Conservation (phyloP, 192 early-diverging fungal genomes). For the Dissophora ornata region DNA sequence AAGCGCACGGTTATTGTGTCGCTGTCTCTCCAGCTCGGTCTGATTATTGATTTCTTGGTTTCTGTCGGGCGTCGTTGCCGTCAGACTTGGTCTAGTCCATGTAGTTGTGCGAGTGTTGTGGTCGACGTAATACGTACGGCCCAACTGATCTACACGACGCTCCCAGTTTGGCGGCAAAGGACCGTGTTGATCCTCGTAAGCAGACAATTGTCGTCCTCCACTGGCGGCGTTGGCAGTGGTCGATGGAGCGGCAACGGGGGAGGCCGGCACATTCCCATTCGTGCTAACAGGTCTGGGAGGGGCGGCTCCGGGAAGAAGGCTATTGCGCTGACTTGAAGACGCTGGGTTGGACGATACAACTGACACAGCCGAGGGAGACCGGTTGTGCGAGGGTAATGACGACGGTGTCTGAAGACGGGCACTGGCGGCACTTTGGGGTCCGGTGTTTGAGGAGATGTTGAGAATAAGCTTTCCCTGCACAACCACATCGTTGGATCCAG, state of each 20-base stretch:
- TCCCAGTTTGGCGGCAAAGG: constrained; percentile 81
- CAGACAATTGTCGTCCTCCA: constrained; percentile 27
- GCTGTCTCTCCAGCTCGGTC: constrained; percentile 78
- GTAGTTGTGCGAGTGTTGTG: constrained; percentile 94
- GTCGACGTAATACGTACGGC: constrained; percentile 96
- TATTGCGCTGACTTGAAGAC: constrained; percentile 21
- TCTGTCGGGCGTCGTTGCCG: constrained; percentile 35
- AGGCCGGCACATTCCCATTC: constrained; percentile 8
- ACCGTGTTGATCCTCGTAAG: constrained; percentile 68
- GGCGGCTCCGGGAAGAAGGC: neutral
- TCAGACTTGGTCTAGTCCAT: constrained; percentile 74
- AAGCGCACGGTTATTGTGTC: constrained; percentile 83
- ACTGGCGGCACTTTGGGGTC: constrained; percentile 2
- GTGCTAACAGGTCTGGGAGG: constrained; percentile 19
- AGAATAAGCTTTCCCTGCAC: constrained; percentile 87
- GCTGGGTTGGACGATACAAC: constrained; percentile 5
- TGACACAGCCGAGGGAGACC: constrained; percentile 25
- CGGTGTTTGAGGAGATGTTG: constrained; percentile 71
- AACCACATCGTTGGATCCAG: constrained; percentile 73
- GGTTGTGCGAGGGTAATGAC: constrained; percentile 53
- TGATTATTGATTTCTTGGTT: constrained; percentile 62
- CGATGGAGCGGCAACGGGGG: constrained; percentile 4
- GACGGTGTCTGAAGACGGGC: constrained; percentile 28
- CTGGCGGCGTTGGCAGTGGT: constrained; percentile 6
- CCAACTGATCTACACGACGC: constrained; percentile 89